A percentile compares a stretch with the other conserved stretches of the same genome.
These are phyloP conservation scores for Moniliella sp. DNA, from an alignment of 1,284 basidiomycete species.

Conservation along the genomic window DNA sequence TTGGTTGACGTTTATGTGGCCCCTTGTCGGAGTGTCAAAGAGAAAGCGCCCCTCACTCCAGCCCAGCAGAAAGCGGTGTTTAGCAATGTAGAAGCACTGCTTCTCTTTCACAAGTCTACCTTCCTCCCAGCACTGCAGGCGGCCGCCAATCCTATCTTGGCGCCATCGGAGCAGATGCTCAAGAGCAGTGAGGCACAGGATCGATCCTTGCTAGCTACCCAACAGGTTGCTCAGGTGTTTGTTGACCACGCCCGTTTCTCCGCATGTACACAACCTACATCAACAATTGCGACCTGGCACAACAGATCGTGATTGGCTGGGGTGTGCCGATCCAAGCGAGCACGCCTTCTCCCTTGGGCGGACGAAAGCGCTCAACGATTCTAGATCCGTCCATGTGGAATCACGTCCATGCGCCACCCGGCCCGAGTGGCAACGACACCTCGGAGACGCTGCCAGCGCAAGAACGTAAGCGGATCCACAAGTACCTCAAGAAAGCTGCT, in stretches of 20 bases:
- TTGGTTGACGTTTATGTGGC: too few species aligned
- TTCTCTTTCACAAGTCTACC: constrained; percentile 72
- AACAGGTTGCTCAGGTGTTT: constrained; percentile 68
- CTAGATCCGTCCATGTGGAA: too few species aligned
- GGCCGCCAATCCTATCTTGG: constrained; percentile 35
- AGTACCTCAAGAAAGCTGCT: constrained; percentile 29
- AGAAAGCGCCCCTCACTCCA: constrained; percentile 59
- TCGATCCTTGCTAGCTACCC: constrained; percentile 55
- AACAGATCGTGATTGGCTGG: constrained; percentile 4
- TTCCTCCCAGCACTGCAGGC: constrained; percentile 70
- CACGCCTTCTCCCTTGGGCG: too few species aligned
- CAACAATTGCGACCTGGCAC: constrained; percentile 24
- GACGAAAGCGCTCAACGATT: too few species aligned
- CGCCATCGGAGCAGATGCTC: too few species aligned
- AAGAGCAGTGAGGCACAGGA: constrained; percentile 43
- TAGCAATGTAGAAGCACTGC: constrained; percentile 66
- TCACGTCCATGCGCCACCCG: too few species aligned
- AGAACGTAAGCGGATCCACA: constrained; percentile 16
- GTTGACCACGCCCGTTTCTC: constrained; percentile 20
- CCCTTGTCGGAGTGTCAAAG: too few species aligned
- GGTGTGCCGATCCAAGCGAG: too few species aligned
- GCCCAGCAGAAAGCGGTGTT: constrained; percentile 78
- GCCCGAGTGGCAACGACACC: too few species aligned
- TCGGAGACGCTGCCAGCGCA: constrained; percentile 7
- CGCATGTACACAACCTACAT: constrained; percentile 31